phyloP scores from a whole-genome alignment of 768 basidiomycete genomes.

The Saitozyma podzolica region DNA sequence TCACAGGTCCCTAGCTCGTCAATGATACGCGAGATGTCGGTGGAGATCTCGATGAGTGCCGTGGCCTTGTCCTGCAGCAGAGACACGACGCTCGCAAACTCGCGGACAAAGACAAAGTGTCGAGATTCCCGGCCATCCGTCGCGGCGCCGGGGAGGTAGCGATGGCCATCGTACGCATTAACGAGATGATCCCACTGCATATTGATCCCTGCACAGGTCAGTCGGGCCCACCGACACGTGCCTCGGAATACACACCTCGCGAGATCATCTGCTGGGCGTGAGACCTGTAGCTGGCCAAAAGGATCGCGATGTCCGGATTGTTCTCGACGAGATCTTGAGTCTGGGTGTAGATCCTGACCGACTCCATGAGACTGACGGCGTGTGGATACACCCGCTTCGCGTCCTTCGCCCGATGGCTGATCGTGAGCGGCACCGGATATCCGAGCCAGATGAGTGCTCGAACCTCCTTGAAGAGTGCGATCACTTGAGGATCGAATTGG shows the following conservation, averaged over 20 bases:
- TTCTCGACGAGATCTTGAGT: constrained; percentile 86
- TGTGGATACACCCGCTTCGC: constrained; percentile 98
- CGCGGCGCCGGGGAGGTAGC: constrained; percentile 63
- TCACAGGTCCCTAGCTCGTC: constrained; percentile 85
- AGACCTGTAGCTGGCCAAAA: constrained; percentile 91
- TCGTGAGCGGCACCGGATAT: constrained; percentile 91
- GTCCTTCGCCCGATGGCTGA: constrained; percentile 96
- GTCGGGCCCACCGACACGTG: constrained; percentile 3
- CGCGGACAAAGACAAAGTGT: constrained; percentile 89
- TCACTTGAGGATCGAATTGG: constrained; percentile 97
- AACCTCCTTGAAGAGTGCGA: constrained; percentile 92
- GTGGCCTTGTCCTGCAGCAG: constrained; percentile 96
- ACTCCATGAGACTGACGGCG: constrained; percentile 90
- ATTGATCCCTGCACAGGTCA: constrained; percentile 68
- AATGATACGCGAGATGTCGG: constrained; percentile 77
- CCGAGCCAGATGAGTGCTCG: constrained; percentile 92
- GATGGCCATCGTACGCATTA: constrained; percentile 82
- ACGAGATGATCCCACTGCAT: constrained; percentile 97
- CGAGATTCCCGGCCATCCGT: constrained; percentile 80
- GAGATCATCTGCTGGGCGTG: constrained; percentile 90
- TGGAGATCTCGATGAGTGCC: constrained; percentile 84
- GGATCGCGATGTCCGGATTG: constrained; percentile 87
- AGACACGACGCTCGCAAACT: constrained; percentile 90
- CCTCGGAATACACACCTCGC: constrained; percentile 62
- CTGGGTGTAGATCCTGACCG: constrained; percentile 95